A percentile compares a stretch with the other conserved stretches of the same genome.
Conservation (phyloP, 768 basidiomycete species). For the Amanita subjunquillea region DNA sequence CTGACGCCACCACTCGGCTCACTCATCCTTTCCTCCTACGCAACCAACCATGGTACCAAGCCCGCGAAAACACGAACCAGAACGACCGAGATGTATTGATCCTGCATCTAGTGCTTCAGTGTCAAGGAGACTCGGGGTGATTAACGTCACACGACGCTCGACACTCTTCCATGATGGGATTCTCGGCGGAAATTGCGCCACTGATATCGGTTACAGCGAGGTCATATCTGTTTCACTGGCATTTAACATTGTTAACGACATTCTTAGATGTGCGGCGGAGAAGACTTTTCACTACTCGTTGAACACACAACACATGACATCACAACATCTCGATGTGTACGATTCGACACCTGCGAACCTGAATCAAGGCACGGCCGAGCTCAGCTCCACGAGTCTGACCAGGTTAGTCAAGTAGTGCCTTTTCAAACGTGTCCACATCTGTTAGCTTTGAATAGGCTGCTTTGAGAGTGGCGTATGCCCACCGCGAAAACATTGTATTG, state of each 20-base stretch:
- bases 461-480: constrained; percentile 5
- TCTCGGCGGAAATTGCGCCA: background rate
- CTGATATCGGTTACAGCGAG: background rate
- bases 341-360: background rate
- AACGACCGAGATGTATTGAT: background rate
- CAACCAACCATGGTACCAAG: background rate
- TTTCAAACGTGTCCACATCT: constrained; percentile 4
- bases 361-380: background rate
- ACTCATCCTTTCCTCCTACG: background rate
- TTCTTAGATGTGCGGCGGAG: background rate
- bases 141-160: background rate
- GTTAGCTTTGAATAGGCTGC: constrained; percentile 2
- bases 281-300: background rate
- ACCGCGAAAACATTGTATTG: constrained; percentile 25
- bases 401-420: constrained; percentile 1
- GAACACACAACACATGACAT: background rate
- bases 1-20: background rate
- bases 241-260: background rate
- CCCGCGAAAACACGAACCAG: background rate
- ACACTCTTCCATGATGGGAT: background rate
- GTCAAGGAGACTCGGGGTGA: background rate
- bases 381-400: background rate
- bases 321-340: background rate
- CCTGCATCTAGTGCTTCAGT: background rate
- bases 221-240: background rate